phyloP scores from a whole-genome alignment of 768 basidiomycete genomes.

The Leccinum sublutescens region DNA sequence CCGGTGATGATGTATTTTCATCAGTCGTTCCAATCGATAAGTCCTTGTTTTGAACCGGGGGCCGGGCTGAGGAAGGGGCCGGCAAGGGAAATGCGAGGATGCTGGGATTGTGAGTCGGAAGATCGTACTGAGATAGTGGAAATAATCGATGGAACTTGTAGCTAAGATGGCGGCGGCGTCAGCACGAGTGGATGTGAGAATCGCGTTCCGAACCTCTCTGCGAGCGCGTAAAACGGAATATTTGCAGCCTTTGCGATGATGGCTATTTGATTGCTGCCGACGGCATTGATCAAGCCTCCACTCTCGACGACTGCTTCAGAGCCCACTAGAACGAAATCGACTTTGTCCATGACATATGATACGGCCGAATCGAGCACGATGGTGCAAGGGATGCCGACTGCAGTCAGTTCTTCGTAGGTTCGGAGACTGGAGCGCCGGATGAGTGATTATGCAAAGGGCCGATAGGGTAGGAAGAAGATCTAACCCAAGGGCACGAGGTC shows the following conservation, averaged over 20 bases:
- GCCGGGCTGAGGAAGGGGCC: slow-evolving; percentile 9
- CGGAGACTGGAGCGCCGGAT: slow-evolving; percentile 57
- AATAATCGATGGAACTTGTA: slow-evolving; percentile 98
- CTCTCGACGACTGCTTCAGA: slow-evolving; percentile 98
- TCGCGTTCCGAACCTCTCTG: slow-evolving; percentile 65
- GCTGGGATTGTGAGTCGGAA: slow-evolving; percentile 75
- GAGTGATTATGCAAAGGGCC: slow-evolving; percentile 3
- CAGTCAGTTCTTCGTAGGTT: slow-evolving; percentile 84
- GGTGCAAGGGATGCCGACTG: slow-evolving; percentile 91
- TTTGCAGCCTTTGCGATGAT: slow-evolving; percentile 92
- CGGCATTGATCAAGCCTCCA: slow-evolving; percentile 87
- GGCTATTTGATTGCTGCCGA: slow-evolving; percentile 96
- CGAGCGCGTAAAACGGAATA: slow-evolving; percentile 95
- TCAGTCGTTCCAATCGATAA: slow-evolving; percentile 4
- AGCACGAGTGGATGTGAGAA: slow-evolving; percentile 19
- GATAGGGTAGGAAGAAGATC: slow-evolving; percentile 26
- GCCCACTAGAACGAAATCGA: slow-evolving; percentile 93
- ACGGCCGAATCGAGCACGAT: slow-evolving; percentile 96
- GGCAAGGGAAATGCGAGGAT: slow-evolving; percentile 68
- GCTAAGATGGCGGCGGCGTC: slow-evolving; percentile 36
- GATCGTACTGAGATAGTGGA: slow-evolving; percentile 87
- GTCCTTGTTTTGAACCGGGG: slow-evolving; percentile 3
- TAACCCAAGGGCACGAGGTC: slow-evolving; percentile 85
- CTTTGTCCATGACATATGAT: slow-evolving; percentile 95
- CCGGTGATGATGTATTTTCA: slow-evolving; percentile 3